Evolutionary conservation across 2,329 filamentous ascomycete species (phyloP), one percentile per base, ranked within the genome.

Genomic region (Phialophora expanda): DNA sequence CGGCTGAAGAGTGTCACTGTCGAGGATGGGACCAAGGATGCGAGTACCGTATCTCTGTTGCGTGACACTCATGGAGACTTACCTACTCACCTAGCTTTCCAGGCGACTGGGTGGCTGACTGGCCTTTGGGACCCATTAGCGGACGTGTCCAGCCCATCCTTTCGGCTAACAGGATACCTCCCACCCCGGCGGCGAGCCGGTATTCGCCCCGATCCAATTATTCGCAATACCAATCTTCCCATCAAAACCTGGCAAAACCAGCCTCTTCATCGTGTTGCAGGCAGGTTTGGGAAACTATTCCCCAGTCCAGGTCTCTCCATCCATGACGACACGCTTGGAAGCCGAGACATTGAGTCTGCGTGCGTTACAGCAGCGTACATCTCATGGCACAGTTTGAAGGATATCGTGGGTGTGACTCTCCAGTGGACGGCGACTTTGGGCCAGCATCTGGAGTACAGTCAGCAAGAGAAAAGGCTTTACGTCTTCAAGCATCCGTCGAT

Each of bases 401-500:
- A 62, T 44, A 56, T 62, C 1, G 51, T 62, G 17, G 41, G 54
- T 28, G 51, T 62, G 20, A 62, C n/a, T 7, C 57, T 62, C n/a
- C 5, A 34, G 12, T 62, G 61, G 61, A 62, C 61, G 17, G 50
- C 14, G 3, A 62, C 51, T 20, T 41, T 62, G 34, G 61, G 30
- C 8, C 51, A 62, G 22, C 61, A 62, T 48, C 61, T 62, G 28
- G 54, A 62, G 26, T 62, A 56, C 54, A 51, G 57, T 28, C 54
- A 56, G 32, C 30, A 34, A 28, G 32, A 56, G n/a, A 62, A 62
- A 32, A 56, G 44, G 51, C 61, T 62, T 20, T 56, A 46, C 20
- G 54, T 62, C 41, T 62, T 62, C 38, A 56, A 62, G 38, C 22
- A 62, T 57, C 61, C 61, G 11, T 62, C 61, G 7, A 48, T 62